Evolutionary conservation across 257 asterid species (phyloP), one percentile per base, ranked within the genome.

Genomic region (Anisodus acutangulus): DNA sequence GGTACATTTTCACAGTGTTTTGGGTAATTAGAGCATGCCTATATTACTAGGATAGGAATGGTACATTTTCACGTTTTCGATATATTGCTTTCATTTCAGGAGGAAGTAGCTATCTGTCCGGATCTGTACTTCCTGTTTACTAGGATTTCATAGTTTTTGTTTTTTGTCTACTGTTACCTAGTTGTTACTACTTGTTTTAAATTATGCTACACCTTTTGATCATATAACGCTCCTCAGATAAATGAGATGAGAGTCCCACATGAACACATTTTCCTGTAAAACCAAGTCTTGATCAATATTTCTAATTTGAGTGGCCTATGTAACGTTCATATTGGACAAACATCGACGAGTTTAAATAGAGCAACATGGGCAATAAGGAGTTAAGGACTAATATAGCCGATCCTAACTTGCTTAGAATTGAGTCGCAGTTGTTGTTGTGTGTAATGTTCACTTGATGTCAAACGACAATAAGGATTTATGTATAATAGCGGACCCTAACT

Each of bases 41-140:
- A 31, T 31, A 31, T 31, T 31, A 31, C 35, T 31, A 31, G 35
- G 35, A 31, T 31, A 31, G 35, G 35, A 31, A 31, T 1, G 35
- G 35, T 31, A 31, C 35, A 31, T 31, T 31, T 31, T 31, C 35
- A 31, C 35, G 35, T 31, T 31, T 31, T 76, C 51, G 26, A 51
- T 19, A 16, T 41, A 39, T 69, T 76, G 47, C 81, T 76, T 41
- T 76, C 63, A 76, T 76, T 47, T 76, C 81, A 76, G 81, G 4
- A 22, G 10, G 81, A 63, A 76, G 47, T 51, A 76, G 26, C 62
- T 51, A 12, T 76, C 81, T 15, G 78, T 68, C 53, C 13, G 31
- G 7, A 69, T 37, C 12, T 51, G 64, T 76, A 76, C 63, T 0
- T 26, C 4, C 63, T 13, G 15, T 31, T 31, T 31, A 31, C 35